These are phyloP conservation scores for Phytophthora sojae DNA, from an alignment of 352 stramenopile genomes.

Conservation along the genomic window DNA sequence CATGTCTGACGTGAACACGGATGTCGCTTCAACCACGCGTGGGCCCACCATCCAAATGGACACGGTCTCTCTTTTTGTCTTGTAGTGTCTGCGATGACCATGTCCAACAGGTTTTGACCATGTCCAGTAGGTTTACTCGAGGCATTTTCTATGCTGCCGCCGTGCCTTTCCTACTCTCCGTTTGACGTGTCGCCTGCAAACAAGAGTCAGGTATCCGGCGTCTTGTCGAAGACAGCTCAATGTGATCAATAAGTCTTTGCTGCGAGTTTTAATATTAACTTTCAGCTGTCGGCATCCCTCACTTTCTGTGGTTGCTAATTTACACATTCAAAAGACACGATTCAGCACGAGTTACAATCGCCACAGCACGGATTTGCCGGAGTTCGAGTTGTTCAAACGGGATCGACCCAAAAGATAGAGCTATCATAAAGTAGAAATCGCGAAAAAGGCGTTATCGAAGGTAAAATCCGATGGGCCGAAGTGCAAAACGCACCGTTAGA, in stretches of 20 bases:
- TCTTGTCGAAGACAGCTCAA: background rate
- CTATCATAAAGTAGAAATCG: conserved; percentile 10
- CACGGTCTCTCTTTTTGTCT: too few relatives aligned
- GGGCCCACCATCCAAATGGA: background rate
- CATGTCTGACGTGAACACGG: background rate
- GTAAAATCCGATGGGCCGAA: too few relatives aligned
- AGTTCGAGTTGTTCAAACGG: conserved; percentile 55
- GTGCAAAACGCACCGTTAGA: conserved; percentile 52
- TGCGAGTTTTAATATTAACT: background rate
- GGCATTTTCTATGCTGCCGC: background rate
- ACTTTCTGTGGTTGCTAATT: background rate
- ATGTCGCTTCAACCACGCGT: background rate
- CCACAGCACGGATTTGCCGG: conserved; percentile 38
- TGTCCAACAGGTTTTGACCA: too few relatives aligned
- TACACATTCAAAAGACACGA: background rate
- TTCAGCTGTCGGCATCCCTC: background rate
- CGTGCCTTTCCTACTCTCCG: background rate
- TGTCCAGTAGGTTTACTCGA: too few relatives aligned
- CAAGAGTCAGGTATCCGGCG: background rate
- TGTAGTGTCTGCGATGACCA: too few relatives aligned
- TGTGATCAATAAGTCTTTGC: background rate
- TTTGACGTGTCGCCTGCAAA: too few relatives aligned
- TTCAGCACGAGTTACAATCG: background rate
- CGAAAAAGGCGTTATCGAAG: too few relatives aligned
- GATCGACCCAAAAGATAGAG: conserved; percentile 71